phyloP scores from a whole-genome alignment of 768 basidiomycete species.

The Kwoniella europaea region DNA sequence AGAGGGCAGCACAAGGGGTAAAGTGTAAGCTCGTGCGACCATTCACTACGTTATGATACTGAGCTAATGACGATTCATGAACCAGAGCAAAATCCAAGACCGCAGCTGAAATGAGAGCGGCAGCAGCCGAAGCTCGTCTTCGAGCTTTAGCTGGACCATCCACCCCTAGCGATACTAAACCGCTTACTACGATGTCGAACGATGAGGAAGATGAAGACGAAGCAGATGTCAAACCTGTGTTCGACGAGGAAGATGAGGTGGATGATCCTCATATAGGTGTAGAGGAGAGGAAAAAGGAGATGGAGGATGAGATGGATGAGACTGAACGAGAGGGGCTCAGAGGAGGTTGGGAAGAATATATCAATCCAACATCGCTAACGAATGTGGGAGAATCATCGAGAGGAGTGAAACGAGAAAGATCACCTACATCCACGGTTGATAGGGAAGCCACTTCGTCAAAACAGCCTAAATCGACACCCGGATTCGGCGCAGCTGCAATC shows the following conservation, averaged over 20 bases:
- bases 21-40: slow-evolving; percentile 27
- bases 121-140: slow-evolving; percentile 45
- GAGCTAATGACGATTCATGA: neutral
- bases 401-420: slow-evolving; percentile 14
- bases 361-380: neutral
- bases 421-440: neutral
- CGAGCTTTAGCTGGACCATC: slow-evolving; percentile 21
- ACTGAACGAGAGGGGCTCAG: slow-evolving; percentile 41
- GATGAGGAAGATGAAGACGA: slow-evolving; percentile 14
- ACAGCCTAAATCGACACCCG: neutral
- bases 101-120: slow-evolving; percentile 50
- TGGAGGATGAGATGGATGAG: slow-evolving; percentile 50
- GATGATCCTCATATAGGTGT: slow-evolving; percentile 41
- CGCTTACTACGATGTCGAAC: neutral
- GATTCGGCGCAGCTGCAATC: slow-evolving; percentile 23
- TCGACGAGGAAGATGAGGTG: slow-evolving; percentile 35
- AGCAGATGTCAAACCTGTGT: slow-evolving; percentile 20
- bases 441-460: neutral
- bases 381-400: neutral
- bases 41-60: too few relatives aligned
- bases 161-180: slow-evolving; percentile 8
- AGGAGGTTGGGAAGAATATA: slow-evolving; percentile 48
- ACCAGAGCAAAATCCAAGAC: slow-evolving; percentile 24
- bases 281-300: slow-evolving; percentile 42
- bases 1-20: slow-evolving; percentile 46